Evolutionary conservation across 345 rosid species (phyloP), one percentile per base, ranked within the genome.

Genomic region (Draba incana): DNA sequence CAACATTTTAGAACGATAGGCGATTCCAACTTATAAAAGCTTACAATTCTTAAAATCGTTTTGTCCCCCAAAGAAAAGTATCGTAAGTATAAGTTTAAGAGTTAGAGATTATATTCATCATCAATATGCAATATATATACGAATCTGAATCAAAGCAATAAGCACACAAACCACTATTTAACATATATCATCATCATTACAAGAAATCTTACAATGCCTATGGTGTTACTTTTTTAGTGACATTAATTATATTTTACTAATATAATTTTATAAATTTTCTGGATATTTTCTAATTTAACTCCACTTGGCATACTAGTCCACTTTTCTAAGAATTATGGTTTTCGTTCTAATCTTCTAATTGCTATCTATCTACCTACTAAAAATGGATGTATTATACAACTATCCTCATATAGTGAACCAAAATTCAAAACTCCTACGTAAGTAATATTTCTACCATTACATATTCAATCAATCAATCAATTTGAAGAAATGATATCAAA

Each of bases 391-490:
- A 62, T 53, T 38, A 52, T 11, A 45, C 9, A 60, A 42, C 2
- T n/a, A 27, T 62, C 6, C 20, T 20, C 16, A 43, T 43, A 13
- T 59, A 4, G 23, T 14, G 46, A 10, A 45, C 35, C 15, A 52
- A 63, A 64, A 23, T 64, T 64, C 53, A 72, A 72, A 71, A 41
- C 46, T 64, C 45, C 2, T 64, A 72, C 70, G 65, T 57, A 48
- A 72, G 57, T 45, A 47, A 30, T 39, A 31, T 41, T 28, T 64
- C 28, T 3, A 10, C 15, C 53, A 41, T 46, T 43, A 43, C 39
- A 41, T 41, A 41, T 30, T 41, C 53, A 41, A 57, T 35, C 39
- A 35, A 35, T 64, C 60, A 72, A 41, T 65, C 69, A 65, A 51
- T 10, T 10, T 57, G 2, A 47, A 5, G 9, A 16, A 46, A 71